phyloP scores from a whole-genome alignment of 495 filamentous ascomycete genomes.

The Saxispiralis lemnorum region DNA sequence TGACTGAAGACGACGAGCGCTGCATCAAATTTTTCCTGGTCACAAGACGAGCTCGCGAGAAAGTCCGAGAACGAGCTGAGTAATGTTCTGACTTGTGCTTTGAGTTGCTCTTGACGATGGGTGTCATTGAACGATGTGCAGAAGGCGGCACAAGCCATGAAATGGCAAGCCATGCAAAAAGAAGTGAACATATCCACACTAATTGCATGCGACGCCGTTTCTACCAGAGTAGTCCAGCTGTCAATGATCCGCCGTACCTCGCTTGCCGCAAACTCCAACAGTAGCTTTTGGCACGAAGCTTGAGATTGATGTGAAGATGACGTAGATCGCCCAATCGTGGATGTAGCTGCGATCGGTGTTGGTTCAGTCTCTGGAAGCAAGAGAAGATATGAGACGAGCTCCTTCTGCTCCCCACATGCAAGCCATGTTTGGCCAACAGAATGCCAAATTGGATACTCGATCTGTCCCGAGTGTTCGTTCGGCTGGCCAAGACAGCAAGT shows the following conservation, averaged over 20 bases:
- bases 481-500: slow-evolving; percentile 23
- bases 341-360: background rate
- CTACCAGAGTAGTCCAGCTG: slow-evolving; percentile 15
- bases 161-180: slow-evolving; percentile 18
- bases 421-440: slow-evolving; percentile 27
- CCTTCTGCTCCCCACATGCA: slow-evolving; percentile 10
- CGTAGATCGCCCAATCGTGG: background rate
- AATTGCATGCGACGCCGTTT: slow-evolving; percentile 16
- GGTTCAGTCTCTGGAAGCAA: slow-evolving; percentile 12
- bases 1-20: slow-evolving; percentile 11
- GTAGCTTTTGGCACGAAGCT: slow-evolving; percentile 10
- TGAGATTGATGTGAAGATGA: background rate
- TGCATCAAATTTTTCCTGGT: slow-evolving; percentile 22
- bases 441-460: slow-evolving; percentile 12
- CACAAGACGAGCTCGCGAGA: slow-evolving; percentile 13
- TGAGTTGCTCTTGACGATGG: slow-evolving; percentile 13
- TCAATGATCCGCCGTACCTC: slow-evolving; percentile 16
- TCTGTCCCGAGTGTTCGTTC: background rate
- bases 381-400: slow-evolving; percentile 26
- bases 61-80: slow-evolving; percentile 15
- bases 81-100: slow-evolving; percentile 12
- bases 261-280: slow-evolving; percentile 17
- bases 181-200: slow-evolving; percentile 22
- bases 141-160: slow-evolving; percentile 11
- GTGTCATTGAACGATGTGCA: slow-evolving; percentile 9